These are phyloP conservation scores for Elongisporangium senticosum DNA, from an alignment of 352 stramenopile species.

Conservation along the genomic window DNA sequence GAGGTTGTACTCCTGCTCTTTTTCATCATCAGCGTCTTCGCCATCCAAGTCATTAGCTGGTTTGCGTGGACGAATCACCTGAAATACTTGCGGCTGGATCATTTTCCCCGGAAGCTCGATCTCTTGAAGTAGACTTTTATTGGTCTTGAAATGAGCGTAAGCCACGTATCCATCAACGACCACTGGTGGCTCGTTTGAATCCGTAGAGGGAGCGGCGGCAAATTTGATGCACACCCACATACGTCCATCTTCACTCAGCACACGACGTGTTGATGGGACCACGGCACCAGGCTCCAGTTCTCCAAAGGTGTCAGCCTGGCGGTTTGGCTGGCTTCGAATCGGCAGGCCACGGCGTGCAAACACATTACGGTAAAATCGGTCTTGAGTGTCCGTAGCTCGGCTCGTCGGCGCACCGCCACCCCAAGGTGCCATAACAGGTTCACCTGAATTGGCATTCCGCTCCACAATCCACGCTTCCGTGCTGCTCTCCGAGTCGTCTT, in stretches of 20 bases:
- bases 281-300: constrained; percentile 47
- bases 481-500: constrained; percentile 7
- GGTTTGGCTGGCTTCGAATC: constrained; percentile 32
- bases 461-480: constrained; percentile 68
- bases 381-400: constrained; percentile 25
- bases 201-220: not conserved
- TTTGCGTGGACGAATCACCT: constrained; percentile 20
- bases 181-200: not conserved
- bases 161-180: not conserved
- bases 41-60: constrained; percentile 5
- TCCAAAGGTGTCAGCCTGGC: constrained; percentile 51
- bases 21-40: constrained; percentile 7
- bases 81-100: constrained; percentile 49
- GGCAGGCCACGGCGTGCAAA: constrained; percentile 53
- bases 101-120: constrained; percentile 53
- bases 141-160: constrained; percentile 53
- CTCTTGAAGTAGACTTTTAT: constrained; percentile 71
- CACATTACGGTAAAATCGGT: constrained; percentile 69
- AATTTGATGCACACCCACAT: constrained; percentile 61
- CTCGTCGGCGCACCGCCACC: constrained; percentile 17
- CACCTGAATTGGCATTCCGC: constrained; percentile 62
- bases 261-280: constrained; percentile 37
- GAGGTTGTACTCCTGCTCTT: constrained; percentile 4
- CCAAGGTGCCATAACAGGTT: constrained; percentile 61
- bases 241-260: constrained; percentile 45